Base-by-base conservation (phyloP, 148 eudicot genomes). In the Rhododendron mucronatum region DNA sequence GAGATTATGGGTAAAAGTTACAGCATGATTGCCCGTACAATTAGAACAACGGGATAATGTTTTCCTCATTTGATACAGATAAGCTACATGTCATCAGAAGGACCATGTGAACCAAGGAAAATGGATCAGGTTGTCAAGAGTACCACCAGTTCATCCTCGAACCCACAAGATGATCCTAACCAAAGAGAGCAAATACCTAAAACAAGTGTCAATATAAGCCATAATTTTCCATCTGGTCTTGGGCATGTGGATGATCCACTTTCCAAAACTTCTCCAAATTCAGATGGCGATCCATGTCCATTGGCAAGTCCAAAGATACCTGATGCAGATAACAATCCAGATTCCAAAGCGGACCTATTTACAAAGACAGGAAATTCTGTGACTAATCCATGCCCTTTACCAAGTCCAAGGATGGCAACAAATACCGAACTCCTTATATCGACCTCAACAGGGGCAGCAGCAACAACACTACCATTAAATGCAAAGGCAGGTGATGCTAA, bases 51-150 rank as follows among this genome's bases (percentile, higher is more conserved):
- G 57, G 51, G 35, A 20, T 45, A 16, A 18, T 48, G 35, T 48
- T 77, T 44, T 83, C 39, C 30, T 35, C 28, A 41, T 80, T 51
- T 80, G 71, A 26, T 88, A 80, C 91, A 90, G 92, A 91, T 89
- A 88, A 90, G 86, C 80, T 87, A 85, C 85, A 75, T 73, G 61
- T 86, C 89, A 78, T 88, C 88, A 76, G 88, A 85, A 77, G 90
- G 90, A 74, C 57, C 89, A 55, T 79, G 84, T 53, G 89, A 90
- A 23, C 81, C 74, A 23, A 85, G 86, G 44, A 83, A 85, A 51
- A 81, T 82, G 84, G 87, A 85, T 51, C 84, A 84, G 35, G 44
- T 55, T 83, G 53, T 76, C 41, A 86, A 87, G 87, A 82, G 45
- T 59, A 53, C 77, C 65, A 44, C 86, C 80, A 86, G 76, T 61